phyloP scores from a whole-genome alignment of 2,329 filamentous ascomycete genomes.

The Verticillium isaacii region DNA sequence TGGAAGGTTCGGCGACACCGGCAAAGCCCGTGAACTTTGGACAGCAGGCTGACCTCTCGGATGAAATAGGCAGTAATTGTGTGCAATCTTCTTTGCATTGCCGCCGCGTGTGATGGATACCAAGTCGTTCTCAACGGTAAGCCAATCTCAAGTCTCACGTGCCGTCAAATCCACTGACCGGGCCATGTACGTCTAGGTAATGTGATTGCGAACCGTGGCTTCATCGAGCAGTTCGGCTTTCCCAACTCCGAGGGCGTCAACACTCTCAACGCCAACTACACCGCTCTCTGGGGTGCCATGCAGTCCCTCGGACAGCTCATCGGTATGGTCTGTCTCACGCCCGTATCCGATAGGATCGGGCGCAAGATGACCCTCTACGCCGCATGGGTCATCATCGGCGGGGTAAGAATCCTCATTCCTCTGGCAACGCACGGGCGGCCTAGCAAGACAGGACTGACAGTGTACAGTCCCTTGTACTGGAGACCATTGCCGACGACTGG shows the following conservation, averaged over 20 bases:
- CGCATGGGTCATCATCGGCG: constrained; percentile 22
- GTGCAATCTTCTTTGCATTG: constrained; percentile 19
- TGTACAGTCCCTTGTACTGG: constrained; percentile 27
- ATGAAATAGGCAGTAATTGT: background rate
- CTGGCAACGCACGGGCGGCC: no score
- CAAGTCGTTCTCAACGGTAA: constrained; percentile 14
- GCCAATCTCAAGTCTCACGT: background rate
- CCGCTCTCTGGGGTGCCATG: constrained; percentile 32
- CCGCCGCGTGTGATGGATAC: constrained; percentile 20
- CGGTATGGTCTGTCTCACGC: constrained; percentile 25
- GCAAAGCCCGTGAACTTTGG: no score
- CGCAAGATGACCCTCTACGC: constrained; percentile 24
- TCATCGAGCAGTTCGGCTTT: constrained; percentile 26
- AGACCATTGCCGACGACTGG: constrained; percentile 29
- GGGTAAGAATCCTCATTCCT: background rate
- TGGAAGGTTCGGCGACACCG: no score
- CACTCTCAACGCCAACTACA: constrained; percentile 26
- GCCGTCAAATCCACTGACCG: constrained; percentile 14
- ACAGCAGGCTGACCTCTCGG: no score
- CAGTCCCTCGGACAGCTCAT: constrained; percentile 34
- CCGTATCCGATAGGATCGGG: constrained; percentile 20
- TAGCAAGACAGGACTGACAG: no score
- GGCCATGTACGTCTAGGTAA: constrained; percentile 15
- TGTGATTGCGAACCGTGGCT: constrained; percentile 32
- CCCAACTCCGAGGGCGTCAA: constrained; percentile 17